Conservation (phyloP, 2,329 filamentous ascomycete genomes). For the Pseudogymnoascus sp. region DNA sequence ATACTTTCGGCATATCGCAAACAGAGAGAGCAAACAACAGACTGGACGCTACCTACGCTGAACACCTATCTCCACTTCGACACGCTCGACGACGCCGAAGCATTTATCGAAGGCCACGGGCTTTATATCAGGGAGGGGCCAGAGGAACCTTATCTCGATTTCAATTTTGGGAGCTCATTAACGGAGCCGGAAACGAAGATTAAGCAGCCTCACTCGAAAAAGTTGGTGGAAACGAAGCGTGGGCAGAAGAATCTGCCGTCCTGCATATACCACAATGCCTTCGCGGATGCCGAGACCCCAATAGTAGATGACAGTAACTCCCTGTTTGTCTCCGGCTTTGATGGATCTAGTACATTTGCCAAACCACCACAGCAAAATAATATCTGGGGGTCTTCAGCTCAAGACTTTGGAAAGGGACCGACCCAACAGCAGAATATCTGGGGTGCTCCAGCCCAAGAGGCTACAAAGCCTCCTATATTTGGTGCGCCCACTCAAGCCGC, state of each 20-base stretch:
- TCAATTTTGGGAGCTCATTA: slow-evolving; percentile 20
- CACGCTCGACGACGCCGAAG: slow-evolving; percentile 54
- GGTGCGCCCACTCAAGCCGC: background rate
- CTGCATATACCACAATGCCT: slow-evolving; percentile 48
- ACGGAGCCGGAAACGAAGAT: slow-evolving; percentile 39
- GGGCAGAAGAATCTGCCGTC: slow-evolving; percentile 41
- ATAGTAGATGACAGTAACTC: background rate
- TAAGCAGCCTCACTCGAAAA: slow-evolving; percentile 46
- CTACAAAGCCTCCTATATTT: background rate
- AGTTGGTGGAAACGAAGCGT: slow-evolving; percentile 53
- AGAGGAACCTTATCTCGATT: slow-evolving; percentile 27
- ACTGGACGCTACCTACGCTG: slow-evolving; percentile 48
- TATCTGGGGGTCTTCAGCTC: background rate
- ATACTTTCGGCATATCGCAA: slow-evolving; percentile 47
- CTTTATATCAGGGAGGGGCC: slow-evolving; percentile 41
- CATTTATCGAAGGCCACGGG: slow-evolving; percentile 52
- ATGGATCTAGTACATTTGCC: background rate
- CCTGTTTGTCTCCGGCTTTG: slow-evolving; percentile 9
- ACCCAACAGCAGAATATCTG: background rate
- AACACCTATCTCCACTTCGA: slow-evolving; percentile 58
- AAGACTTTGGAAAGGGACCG: background rate
- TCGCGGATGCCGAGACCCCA: slow-evolving; percentile 27
- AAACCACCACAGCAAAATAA: background rate
- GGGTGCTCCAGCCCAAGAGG: background rate
- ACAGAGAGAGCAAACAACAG: slow-evolving; percentile 47